These are phyloP conservation scores for Monilinia fructicola DNA, from an alignment of 2,329 filamentous ascomycete genomes.

Conservation along the genomic window DNA sequence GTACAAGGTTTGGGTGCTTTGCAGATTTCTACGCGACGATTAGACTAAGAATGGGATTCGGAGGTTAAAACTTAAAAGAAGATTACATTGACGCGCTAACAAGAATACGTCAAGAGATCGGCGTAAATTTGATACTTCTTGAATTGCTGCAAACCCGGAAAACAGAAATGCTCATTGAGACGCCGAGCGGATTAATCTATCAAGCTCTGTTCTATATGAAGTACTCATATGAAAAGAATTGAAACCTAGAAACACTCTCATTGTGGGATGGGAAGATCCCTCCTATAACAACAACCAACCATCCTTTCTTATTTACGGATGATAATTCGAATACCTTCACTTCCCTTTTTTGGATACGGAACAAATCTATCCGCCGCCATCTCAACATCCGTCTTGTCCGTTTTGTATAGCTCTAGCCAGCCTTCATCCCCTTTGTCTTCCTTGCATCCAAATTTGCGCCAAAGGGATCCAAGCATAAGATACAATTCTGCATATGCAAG, in stretches of 20 bases:
- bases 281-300: not conserved
- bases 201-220: too few relatives aligned
- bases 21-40: too few relatives aligned
- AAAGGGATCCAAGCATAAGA: constrained; percentile 3
- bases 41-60: too few relatives aligned
- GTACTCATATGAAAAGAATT: too few relatives aligned
- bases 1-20: too few relatives aligned
- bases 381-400: constrained; percentile 8
- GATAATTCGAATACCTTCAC: not conserved
- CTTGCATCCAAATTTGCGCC: not conserved
- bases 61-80: too few relatives aligned
- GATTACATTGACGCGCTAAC: too few relatives aligned
- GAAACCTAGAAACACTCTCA: not conserved
- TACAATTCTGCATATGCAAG: constrained; percentile 11
- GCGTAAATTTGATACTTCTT: too few relatives aligned
- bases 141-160: too few relatives aligned
- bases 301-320: not conserved
- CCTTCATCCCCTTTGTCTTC: not conserved
- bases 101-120: too few relatives aligned
- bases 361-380: not conserved
- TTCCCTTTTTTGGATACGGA: not conserved
- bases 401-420: not conserved
- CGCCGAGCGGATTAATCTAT: too few relatives aligned
- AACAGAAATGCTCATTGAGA: too few relatives aligned
- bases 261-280: not conserved